Percentiles rank a stretch among this genome's conserved stretches.
phyloP scores from a whole-genome alignment of 495 filamentous ascomycete species.

The Hypoxylon subgilvum region DNA sequence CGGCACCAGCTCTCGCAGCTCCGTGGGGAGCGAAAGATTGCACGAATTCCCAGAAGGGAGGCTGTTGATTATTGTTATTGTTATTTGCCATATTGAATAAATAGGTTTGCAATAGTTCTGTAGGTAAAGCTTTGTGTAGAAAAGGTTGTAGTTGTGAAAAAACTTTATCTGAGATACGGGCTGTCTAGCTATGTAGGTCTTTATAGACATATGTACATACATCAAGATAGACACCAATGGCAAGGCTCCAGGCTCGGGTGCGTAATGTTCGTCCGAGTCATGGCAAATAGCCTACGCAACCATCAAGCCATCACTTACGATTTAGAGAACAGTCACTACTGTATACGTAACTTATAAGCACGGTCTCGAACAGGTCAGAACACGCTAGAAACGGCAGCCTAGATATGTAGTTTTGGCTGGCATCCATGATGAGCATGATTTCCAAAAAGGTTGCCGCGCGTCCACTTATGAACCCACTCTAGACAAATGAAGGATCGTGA shows the following conservation, averaged over 20 bases:
- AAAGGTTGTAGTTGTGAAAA: slow-evolving; percentile 8
- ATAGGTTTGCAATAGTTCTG: neutral
- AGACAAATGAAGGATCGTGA: slow-evolving; percentile 7
- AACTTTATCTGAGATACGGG: too few relatives aligned
- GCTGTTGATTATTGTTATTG: slow-evolving; percentile 20
- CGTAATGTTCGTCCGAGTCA: slow-evolving; percentile 20
- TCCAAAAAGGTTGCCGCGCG: slow-evolving; percentile 31
- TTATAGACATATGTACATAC: slow-evolving; percentile 36
- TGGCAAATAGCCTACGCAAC: slow-evolving; percentile 29
- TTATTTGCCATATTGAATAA: slow-evolving; percentile 29
- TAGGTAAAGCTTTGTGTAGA: neutral
- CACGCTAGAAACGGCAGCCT: slow-evolving; percentile 27
- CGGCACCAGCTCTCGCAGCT: slow-evolving; percentile 29
- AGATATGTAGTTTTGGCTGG: neutral
- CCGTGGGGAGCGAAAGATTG: slow-evolving; percentile 31
- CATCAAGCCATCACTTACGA: slow-evolving; percentile 22
- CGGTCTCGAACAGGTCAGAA: slow-evolving; percentile 30
- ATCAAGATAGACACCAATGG: too few relatives aligned
- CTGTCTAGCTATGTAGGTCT: too few relatives aligned
- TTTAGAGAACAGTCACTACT: slow-evolving; percentile 8
- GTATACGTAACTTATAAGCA: slow-evolving; percentile 14
- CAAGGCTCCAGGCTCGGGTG: slow-evolving; percentile 19
- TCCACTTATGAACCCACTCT: slow-evolving; percentile 11
- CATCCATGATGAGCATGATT: slow-evolving; percentile 18
- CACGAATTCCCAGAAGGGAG: slow-evolving; percentile 43